Percentiles rank a stretch among this genome's conserved stretches.
Evolutionary conservation across 495 filamentous ascomycete genomes (phyloP).

Genomic region (Penicillium waksmanii): DNA sequence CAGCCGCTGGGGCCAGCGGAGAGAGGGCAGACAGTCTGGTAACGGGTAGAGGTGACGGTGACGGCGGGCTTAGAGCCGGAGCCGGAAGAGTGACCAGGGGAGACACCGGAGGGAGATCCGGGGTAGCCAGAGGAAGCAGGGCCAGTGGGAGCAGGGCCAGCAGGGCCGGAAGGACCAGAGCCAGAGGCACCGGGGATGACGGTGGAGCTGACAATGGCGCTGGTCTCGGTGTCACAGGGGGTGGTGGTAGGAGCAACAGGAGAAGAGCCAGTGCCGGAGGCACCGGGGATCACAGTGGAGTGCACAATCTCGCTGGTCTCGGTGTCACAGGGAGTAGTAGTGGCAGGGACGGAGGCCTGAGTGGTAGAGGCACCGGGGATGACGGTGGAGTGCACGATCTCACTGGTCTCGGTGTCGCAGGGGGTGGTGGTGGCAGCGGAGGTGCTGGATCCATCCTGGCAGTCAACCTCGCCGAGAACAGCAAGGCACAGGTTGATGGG

Average conservation of each 20-base stretch:
- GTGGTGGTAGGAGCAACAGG: constrained; percentile 2
- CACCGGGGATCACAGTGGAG: constrained; percentile 10
- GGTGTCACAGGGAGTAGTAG: constrained; percentile 5
- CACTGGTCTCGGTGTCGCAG: constrained; percentile 6
- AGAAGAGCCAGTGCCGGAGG: constrained; percentile 2
- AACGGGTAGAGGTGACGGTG: constrained; percentile 7
- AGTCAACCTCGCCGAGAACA: constrained; percentile 34
- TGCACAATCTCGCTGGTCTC: constrained; percentile 2
- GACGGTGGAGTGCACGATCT: constrained; percentile 3
- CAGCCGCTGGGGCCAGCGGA: constrained; percentile 1
- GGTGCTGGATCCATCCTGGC: constrained; percentile 21
- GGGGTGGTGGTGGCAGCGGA: constrained; percentile 3
- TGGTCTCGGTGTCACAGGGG: constrained; percentile 5
- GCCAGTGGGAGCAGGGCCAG: constrained; percentile 6
- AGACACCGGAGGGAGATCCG: not conserved
- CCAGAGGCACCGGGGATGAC: constrained; percentile 6
- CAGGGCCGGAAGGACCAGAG: constrained; percentile 5
- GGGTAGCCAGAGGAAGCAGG: constrained; percentile 5
- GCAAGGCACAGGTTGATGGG: constrained; percentile 35
- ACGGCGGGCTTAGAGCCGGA: constrained; percentile 6
- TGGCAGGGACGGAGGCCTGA: constrained; percentile 4
- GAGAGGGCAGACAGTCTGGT: constrained; percentile 15
- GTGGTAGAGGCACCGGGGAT: not conserved
- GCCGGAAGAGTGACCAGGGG: constrained; percentile 1
- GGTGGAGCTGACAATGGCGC: not conserved